phyloP scores from a whole-genome alignment of 2,329 filamentous ascomycete species.

The Cladosporium sp. region DNA sequence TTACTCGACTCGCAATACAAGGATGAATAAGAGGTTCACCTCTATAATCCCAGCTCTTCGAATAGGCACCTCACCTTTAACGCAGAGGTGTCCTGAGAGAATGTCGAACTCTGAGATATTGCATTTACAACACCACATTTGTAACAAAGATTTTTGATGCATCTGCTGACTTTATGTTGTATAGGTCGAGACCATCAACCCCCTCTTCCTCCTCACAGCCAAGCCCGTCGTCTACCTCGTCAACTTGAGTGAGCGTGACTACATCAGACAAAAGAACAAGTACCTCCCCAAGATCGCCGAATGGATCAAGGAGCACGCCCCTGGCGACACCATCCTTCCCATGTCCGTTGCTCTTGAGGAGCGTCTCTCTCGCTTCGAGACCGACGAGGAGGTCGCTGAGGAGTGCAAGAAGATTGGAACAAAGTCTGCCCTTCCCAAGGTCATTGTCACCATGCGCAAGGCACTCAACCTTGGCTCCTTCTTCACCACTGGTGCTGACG shows the following conservation, averaged over 20 bases:
- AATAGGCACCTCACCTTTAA: slow-evolving; percentile 49
- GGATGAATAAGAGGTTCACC: slow-evolving; percentile 99
- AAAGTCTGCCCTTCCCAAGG: slow-evolving; percentile 86
- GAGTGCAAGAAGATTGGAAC: slow-evolving; percentile 86
- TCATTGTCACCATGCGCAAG: slow-evolving; percentile 90
- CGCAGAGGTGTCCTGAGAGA: slow-evolving; percentile 86
- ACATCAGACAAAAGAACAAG: slow-evolving; percentile 99
- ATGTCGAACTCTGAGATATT: slow-evolving; percentile 49
- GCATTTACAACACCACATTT: not conserved
- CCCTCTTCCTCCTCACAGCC: slow-evolving; percentile 87
- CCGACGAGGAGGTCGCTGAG: slow-evolving; percentile 70
- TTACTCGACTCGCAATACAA: slow-evolving; percentile 40
- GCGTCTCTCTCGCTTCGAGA: slow-evolving; percentile 75
- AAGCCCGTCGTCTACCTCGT: slow-evolving; percentile 97
- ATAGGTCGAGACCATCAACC: slow-evolving; percentile 96
- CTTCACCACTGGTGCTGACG: slow-evolving; percentile 93
- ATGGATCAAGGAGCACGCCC: slow-evolving; percentile 89
- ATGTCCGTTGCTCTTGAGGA: slow-evolving; percentile 93
- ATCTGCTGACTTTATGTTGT: slow-evolving; percentile 18
- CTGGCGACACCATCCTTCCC: slow-evolving; percentile 85
- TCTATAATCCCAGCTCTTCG: slow-evolving; percentile 99
- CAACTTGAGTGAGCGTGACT: slow-evolving; percentile 96
- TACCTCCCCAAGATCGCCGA: slow-evolving; percentile 87
- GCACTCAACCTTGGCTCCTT: slow-evolving; percentile 86
- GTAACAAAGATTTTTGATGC: slow-evolving; percentile 11